Base-by-base conservation (phyloP, 345 rosid species). In the Populus simonii region DNA sequence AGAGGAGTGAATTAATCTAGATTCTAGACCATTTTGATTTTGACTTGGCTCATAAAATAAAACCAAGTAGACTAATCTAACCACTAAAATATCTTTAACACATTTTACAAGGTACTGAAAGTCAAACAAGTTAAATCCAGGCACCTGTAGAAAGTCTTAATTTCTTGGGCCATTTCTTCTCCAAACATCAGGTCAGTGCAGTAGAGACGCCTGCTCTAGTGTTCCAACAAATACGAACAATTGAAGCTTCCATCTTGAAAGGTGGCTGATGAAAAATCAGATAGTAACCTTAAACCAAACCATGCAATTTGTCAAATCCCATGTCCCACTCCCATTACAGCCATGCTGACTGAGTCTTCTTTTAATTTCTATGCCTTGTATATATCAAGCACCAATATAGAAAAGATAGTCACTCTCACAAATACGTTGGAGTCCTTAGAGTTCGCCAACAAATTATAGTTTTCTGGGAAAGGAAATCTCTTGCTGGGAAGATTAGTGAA, bases 261-360 rank as follows among this genome's bases (percentile, higher is more conserved):
- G 9, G 0, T 77, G 70, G 70, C 25, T 10, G 12, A 31, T 13
- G 29, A 43, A 9, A 66, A 49, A 12, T 18, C 71, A 4, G 76
- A 78, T 35, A 66, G 76, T 3, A 38, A 72, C 76, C 2, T 38
- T 71, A 49, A 65, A 78, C 72, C 33, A 66, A 77, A 70, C 61
- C 12, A 25, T 0, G 20, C n/a, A 68, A 53, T 8, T 23, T 75
- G 51, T 49, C 35, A 47, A 22, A 25, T 15, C 33, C 22, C 29
- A 15, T n/a, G 18, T 1, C 20, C 47, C 27, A 23, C 0, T 11
- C 11, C 47, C 27, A 23, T 0, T 12, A 22, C 2, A 75, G 27
- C 12, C 27, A 10, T 41, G 53, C 41, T 59, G 74, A 69, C 59
- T 3, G 23, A 10, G 79, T 77, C 74, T 35, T 4, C n/a, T 57